A percentile compares a stretch with the other conserved stretches of the same genome.
Conservation (phyloP, 371 early-diverging fungal genomes). For the Mortierella sp. region DNA sequence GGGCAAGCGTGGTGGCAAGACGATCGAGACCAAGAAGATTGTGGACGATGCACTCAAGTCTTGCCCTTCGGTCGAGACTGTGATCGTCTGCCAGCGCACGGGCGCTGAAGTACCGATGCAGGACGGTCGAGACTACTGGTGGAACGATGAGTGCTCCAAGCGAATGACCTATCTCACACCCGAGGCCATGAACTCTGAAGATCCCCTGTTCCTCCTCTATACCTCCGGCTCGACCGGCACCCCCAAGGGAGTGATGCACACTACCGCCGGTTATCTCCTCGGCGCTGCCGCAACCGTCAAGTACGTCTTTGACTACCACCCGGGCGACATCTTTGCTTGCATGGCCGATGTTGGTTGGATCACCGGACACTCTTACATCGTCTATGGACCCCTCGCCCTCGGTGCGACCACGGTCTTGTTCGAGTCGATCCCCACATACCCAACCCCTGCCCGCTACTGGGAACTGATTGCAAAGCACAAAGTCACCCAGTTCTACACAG, state of each 20-base stretch:
- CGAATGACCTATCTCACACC: constrained; percentile 86
- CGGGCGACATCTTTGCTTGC: constrained; percentile 87
- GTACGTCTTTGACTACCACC: constrained; percentile 92
- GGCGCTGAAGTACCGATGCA: constrained; percentile 79
- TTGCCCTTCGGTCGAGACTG: constrained; percentile 83
- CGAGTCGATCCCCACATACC: constrained; percentile 91
- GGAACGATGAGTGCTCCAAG: constrained; percentile 84
- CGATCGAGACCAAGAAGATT: constrained; percentile 90
- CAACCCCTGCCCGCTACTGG: constrained; percentile 88
- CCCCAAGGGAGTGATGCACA: constrained; percentile 94
- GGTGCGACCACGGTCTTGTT: constrained; percentile 96
- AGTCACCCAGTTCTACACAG: constrained; percentile 98
- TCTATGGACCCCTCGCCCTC: constrained; percentile 94
- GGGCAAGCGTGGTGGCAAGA: constrained; percentile 91
- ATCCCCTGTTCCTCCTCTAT: constrained; percentile 97
- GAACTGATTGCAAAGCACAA: constrained; percentile 85
- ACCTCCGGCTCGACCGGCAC: constrained; percentile 96
- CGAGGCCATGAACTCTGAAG: constrained; percentile 88
- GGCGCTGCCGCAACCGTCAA: constrained; percentile 90
- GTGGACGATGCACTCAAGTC: constrained; percentile 87
- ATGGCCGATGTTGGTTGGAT: constrained; percentile 90
- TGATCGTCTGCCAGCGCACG: constrained; percentile 91
- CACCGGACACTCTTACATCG: constrained; percentile 89
- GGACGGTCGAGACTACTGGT: constrained; percentile 86
- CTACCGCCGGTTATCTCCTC: constrained; percentile 96